These are phyloP conservation scores for Pyracantha coccinea DNA, from an alignment of 331 rosid genomes.

Conservation along the genomic window DNA sequence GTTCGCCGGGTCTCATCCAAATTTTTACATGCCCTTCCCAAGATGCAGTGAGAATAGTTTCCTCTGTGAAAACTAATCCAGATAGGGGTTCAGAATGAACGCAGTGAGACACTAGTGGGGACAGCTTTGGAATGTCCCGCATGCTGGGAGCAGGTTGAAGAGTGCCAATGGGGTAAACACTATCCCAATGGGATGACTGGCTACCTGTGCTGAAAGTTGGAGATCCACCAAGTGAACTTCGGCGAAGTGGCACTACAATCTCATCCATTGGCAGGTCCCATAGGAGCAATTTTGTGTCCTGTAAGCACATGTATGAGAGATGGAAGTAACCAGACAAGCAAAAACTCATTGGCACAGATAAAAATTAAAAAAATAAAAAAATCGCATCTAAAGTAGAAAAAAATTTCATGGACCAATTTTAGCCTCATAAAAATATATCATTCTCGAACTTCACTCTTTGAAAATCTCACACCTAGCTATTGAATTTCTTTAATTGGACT, in stretches of 20 bases:
- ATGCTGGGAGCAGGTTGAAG: conserved; percentile 95
- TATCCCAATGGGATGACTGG: conserved; percentile 96
- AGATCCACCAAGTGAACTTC: conserved; percentile 82
- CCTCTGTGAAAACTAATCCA: conserved; percentile 73
- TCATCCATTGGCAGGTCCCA: conserved; percentile 97
- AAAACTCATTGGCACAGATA: not conserved
- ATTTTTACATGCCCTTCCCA: conserved; percentile 90
- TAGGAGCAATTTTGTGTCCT: conserved; percentile 92
- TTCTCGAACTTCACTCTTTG: not conserved
- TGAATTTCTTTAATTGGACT: not conserved
- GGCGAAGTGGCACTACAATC: conserved; percentile 85
- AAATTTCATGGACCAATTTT: not conserved
- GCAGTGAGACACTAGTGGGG: conserved; percentile 85
- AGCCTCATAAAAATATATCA: not conserved
- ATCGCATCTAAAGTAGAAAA: not conserved
- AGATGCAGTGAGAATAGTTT: conserved; percentile 79
- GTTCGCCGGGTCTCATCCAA: conserved; percentile 71
- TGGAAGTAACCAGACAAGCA: not conserved
- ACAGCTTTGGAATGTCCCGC: conserved; percentile 77
- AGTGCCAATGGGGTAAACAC: conserved; percentile 54
- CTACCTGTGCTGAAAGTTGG: conserved; percentile 89
- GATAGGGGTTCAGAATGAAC: conserved; percentile 89
- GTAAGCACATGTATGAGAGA: not conserved
- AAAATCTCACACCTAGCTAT: not conserved
- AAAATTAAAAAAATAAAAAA: no score